These are phyloP conservation scores for Actinomortierella ambigua DNA, from an alignment of 371 early-diverging fungal species.

Conservation along the genomic window DNA sequence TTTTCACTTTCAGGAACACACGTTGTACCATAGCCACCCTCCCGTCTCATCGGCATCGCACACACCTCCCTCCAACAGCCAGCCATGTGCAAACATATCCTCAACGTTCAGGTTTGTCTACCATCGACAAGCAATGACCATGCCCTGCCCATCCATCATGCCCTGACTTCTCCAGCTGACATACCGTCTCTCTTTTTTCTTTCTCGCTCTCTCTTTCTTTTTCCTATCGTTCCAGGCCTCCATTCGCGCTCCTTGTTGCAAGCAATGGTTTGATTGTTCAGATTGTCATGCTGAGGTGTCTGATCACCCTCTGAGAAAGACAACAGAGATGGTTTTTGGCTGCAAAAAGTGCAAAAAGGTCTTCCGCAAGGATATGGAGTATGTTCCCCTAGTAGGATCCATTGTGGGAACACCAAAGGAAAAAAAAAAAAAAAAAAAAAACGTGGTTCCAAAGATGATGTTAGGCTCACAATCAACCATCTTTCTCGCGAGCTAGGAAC, in stretches of 20 bases:
- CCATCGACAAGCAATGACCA: no score
- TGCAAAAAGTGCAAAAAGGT: conserved; percentile 98
- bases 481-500: conserved; percentile 55
- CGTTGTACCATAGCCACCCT: no score
- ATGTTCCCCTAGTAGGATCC: conserved; percentile 15
- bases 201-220: conserved; percentile 1
- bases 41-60: no score
- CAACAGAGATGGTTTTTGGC: conserved; percentile 93
- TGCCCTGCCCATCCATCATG: no score
- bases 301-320: conserved; percentile 82
- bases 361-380: conserved; percentile 92
- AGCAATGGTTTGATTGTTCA: conserved; percentile 96
- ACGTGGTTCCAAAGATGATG: no score
- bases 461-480: no score
- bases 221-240: conserved; percentile 70
- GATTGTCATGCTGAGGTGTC: conserved; percentile 90
- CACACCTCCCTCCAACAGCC: no score
- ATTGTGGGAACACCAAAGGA: no score
- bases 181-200: not conserved
- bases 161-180: no score
- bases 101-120: conserved; percentile 95
- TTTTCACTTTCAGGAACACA: no score
- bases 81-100: conserved; percentile 94
- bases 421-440: no score
- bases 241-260: conserved; percentile 93